Evolutionary conservation across 139 green algal species (phyloP).

Genomic region (Chlorella sp.): DNA sequence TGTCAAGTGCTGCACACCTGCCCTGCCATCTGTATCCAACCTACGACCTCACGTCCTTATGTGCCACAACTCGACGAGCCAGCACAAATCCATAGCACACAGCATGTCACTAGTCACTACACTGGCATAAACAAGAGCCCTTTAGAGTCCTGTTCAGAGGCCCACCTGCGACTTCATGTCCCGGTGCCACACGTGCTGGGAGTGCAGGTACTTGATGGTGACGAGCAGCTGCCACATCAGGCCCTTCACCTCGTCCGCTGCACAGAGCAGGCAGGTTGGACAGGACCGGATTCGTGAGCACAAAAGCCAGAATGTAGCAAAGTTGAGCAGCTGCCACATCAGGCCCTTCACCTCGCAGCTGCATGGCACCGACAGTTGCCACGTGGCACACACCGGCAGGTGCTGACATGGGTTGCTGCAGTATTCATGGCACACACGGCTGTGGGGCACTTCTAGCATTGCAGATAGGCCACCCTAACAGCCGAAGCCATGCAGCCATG

Average conservation of each 20-base stretch:
- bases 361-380: too few relatives aligned
- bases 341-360: not conserved
- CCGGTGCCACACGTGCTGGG: conserved; percentile 79
- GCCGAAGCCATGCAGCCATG: too few relatives aligned
- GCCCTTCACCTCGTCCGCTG: conserved; percentile 69
- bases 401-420: too few relatives aligned
- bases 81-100: not conserved
- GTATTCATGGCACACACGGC: too few relatives aligned
- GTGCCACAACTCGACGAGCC: not conserved
- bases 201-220: conserved; percentile 80
- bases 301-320: not conserved
- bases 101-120: too few relatives aligned
- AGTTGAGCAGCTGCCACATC: not conserved
- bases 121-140: too few relatives aligned
- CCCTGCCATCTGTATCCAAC: not conserved
- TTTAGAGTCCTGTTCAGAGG: not conserved
- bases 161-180: conserved; percentile 85
- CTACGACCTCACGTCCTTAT: too few relatives aligned
- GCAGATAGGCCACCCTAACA: too few relatives aligned
- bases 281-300: not conserved
- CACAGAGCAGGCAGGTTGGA: not conserved
- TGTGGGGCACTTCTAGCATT: too few relatives aligned
- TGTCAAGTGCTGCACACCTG: not conserved
- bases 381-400: too few relatives aligned
- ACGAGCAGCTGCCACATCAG: conserved; percentile 82